Evolutionary conservation across 495 filamentous ascomycete genomes (phyloP), one percentile per base, ranked within the genome.

Genomic region (Pseudoneurospora amorphoporcata): DNA sequence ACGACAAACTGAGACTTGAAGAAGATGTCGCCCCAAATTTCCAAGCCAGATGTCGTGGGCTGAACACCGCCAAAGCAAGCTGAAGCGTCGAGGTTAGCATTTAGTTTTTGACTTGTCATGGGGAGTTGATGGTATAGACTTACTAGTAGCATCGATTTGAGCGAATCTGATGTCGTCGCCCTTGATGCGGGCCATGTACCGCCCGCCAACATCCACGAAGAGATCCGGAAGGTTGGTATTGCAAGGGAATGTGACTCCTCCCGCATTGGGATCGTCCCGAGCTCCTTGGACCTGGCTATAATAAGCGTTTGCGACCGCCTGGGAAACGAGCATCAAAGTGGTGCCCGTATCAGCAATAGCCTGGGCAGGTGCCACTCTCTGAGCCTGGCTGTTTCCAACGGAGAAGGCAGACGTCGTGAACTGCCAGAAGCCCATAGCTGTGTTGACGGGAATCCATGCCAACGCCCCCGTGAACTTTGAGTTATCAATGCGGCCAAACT

Each of bases 21-120:
- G 77, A 96, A 90, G 72, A 92, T 86, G 76, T 94, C 92, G 12
- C 93, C 93, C 74, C 90, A 91, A 77, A 96, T 91, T 78, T 93
- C 89, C 73, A 92, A 76, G 4, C 78, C 80, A 16, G 84, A 83
- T 6, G 86, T 74, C 45, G 87, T 92, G 14, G 87, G 87, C 83
- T 93, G 91, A 53, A 94, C 75, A 71, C 90, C 91, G 71, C 91
- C 91, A 73, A 89, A 91, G 83, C 91, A 94, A 47, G 85, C 90
- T 92, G 71, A 68, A 58, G 8, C 16, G 42, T 35, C 8, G 42
- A 70, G 32, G 61, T 77, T 74, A 77, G 69, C 65, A 72, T 38
- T 32, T 10, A 53, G 17, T 43, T 45, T 70, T 38, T 0, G 17
- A 10, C 2, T 40, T 42, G 58, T 29, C 0, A 53, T 68, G 6